Evolutionary conservation across 1,139 yeast genomes (phyloP).

Genomic region (Geotrichum siamense): DNA sequence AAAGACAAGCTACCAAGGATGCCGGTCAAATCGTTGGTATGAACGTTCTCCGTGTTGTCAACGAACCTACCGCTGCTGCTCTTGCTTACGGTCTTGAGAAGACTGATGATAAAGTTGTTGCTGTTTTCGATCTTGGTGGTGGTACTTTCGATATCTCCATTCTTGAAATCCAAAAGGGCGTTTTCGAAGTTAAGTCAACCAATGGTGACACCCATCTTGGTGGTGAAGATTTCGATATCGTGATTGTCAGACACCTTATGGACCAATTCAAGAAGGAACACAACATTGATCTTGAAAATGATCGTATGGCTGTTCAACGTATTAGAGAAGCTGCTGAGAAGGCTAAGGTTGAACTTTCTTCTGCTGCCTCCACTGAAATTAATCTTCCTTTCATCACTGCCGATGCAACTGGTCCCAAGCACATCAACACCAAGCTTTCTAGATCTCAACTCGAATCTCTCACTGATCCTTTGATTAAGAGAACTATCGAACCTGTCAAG

Average conservation of each 20-base stretch:
- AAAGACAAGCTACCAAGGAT: conserved; percentile 97
- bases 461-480: conserved; percentile 87
- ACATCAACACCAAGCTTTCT: conserved; percentile 86
- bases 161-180: conserved; percentile 81
- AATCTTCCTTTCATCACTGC: conserved; percentile 97
- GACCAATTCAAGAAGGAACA: conserved; percentile 88
- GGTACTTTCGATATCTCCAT: conserved; percentile 85
- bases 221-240: conserved; percentile 80
- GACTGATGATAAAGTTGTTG: conserved; percentile 64
- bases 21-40: conserved; percentile 97
- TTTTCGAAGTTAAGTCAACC: conserved; percentile 80
- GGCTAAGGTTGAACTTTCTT: conserved; percentile 97
- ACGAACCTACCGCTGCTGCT: conserved; percentile 99
- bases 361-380: conserved; percentile 87
- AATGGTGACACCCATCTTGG: conserved; percentile 89
- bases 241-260: conserved; percentile 80
- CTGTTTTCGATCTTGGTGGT: conserved; percentile 84
- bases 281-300: conserved; percentile 81
- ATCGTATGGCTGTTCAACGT: conserved; percentile 99
- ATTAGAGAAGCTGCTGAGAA: conserved; percentile 99
- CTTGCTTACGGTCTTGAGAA: conserved; percentile 94
- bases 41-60: conserved; percentile 92
- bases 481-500: conserved; percentile 94
- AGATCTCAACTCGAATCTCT: conserved; percentile 90
- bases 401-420: conserved; percentile 95